A percentile compares a stretch with the other conserved stretches of the same genome.
phyloP scores from a whole-genome alignment of 495 filamentous ascomycete species.

The Copromyces sp. region DNA sequence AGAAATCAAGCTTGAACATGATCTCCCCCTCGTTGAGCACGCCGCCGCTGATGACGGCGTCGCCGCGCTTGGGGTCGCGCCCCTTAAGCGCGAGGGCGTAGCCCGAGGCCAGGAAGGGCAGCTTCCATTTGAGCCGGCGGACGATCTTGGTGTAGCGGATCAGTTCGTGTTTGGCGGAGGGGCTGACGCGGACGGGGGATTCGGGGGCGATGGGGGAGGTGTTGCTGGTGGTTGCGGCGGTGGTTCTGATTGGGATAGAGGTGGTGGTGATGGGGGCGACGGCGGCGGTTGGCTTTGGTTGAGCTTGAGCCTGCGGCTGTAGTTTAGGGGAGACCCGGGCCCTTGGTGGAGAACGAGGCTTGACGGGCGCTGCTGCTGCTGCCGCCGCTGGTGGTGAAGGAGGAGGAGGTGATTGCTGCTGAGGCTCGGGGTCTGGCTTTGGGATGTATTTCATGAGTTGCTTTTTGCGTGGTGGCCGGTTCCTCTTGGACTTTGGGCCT shows the following conservation, averaged over 20 bases:
- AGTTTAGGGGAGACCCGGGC: not conserved
- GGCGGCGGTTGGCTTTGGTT: not conserved
- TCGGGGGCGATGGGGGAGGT: not conserved
- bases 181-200: not conserved
- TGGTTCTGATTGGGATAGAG: not conserved
- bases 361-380: not conserved
- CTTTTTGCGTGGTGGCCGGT: not conserved
- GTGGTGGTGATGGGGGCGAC: not conserved
- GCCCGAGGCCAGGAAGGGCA: constrained; percentile 43
- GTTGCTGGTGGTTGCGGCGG: not conserved
- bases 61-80: constrained; percentile 13
- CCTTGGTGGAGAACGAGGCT: not conserved
- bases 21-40: constrained; percentile 35
- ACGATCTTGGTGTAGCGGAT: constrained; percentile 47
- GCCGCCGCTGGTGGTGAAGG: not conserved
- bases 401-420: constrained; percentile 2
- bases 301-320: not conserved
- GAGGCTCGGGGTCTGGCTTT: not conserved
- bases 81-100: constrained; percentile 37
- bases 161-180: constrained; percentile 34
- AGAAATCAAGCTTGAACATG: constrained; percentile 64
- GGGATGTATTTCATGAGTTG: not conserved
- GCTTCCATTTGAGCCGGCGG: constrained; percentile 49
- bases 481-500: not conserved
- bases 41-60: constrained; percentile 4